Base-by-base conservation (phyloP, 352 stramenopile species). In the Globisporangium rhizosaccharum region DNA sequence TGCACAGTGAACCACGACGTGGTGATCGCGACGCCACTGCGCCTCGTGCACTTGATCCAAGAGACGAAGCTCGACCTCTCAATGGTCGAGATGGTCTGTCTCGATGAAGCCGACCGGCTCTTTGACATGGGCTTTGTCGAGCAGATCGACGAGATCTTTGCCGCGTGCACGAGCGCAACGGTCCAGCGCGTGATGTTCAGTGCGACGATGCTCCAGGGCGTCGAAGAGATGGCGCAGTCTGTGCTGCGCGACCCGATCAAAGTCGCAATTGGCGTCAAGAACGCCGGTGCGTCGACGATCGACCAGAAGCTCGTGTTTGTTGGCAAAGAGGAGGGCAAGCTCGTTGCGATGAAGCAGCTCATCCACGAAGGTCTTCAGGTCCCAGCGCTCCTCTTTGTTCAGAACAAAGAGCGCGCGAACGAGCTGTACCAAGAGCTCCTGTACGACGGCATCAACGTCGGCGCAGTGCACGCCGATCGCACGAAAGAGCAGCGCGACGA, bases 101-200 rank as follows among this genome's bases (percentile, higher is more conserved):
- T 99, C 17, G 97, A 99, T 73, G 98, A 99, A 80, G 97, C 96
- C 14, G 98, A 99, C 75, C 93, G 97, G 62, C 75, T 99, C 9
- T 95, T 99, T 44, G 97, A 99, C 57, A 83, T 96, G 74, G 90
- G 86, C 39, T 98, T 99, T 66, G 73, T 99, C 23, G 79, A 93
- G 59, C 97, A 99, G 73, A 97, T 99, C 54, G 97, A 99, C 72
- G 89, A 96, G 48, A 92, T 99, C 61, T 88, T 99, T 36, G 83
- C 85, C 33, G 80, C 91, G 10, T 95, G 97, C 56, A 91, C 92
- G 30, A 62, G 92, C 53, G 76, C 79, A 37, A 84, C 85, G 25
- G 67, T 96, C 26, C 94, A 98, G 68, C 93, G 97, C 30, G 88
- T 88, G 39, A 89, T 99, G 65, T 99, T 99, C 73, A 98, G 88